phyloP scores from a whole-genome alignment of 1,284 basidiomycete species.

The Pseudozyma sp. region DNA sequence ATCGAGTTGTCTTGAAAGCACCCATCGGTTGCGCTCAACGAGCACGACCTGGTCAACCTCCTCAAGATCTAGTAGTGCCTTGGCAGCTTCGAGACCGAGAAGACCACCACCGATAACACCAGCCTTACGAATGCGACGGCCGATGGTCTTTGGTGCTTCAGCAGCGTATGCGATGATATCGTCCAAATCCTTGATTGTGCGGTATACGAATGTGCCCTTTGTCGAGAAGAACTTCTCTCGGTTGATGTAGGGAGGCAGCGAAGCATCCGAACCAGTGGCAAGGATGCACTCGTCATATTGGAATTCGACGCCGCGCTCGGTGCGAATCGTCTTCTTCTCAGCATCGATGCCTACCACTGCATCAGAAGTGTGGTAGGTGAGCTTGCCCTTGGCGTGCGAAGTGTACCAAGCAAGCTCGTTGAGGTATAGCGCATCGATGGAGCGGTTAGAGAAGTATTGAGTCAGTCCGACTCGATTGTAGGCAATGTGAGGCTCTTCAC shows the following conservation, averaged over 20 bases:
- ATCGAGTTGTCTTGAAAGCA: conserved; percentile 80
- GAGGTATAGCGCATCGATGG: conserved; percentile 77
- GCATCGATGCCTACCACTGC: conserved; percentile 73
- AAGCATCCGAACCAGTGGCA: conserved; percentile 79
- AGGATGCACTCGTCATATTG: conserved; percentile 74
- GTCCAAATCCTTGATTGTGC: conserved; percentile 73
- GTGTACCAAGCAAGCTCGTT: conserved; percentile 76
- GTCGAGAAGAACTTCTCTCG: conserved; percentile 70
- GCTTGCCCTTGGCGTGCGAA: conserved; percentile 61
- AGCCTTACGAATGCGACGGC: conserved; percentile 67
- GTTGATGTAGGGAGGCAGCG: conserved; percentile 76
- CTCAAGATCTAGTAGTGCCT: conserved; percentile 77
- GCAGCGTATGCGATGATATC: conserved; percentile 55
- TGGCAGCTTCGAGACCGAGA: conserved; percentile 80
- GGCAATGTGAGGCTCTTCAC: conserved; percentile 77
- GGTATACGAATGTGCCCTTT: conserved; percentile 79
- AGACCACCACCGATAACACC: conserved; percentile 80
- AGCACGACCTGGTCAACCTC: conserved; percentile 73
- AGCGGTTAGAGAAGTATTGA: conserved; percentile 77
- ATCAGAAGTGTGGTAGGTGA: conserved; percentile 63
- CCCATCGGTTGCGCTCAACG: conserved; percentile 76
- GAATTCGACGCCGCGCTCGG: conserved; percentile 73
- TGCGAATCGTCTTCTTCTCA: conserved; percentile 72
- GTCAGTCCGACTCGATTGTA: conserved; percentile 75
- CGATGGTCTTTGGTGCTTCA: conserved; percentile 41